Base-by-base conservation (phyloP, 2,329 filamentous ascomycete species). In the Paecilomyces sp. region DNA sequence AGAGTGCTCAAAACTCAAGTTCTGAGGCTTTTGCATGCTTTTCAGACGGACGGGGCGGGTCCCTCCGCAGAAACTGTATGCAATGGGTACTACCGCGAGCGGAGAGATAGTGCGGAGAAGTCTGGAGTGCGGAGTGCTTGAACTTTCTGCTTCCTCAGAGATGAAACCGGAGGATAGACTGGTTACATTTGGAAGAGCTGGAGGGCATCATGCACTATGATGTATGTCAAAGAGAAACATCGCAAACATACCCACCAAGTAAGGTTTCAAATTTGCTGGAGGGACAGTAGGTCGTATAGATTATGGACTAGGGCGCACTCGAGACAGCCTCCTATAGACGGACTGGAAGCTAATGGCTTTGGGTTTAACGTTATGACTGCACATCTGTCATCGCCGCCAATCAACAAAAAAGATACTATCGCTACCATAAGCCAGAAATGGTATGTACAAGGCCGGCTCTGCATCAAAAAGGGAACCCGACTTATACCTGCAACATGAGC, bases 401-500 rank as follows among this genome's bases (percentile, higher is more conserved):
- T 71, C 76, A 25, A 75, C 74, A 1, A 74, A 76, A 1, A 74
- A 76, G 1, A 72, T 77, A 13, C 53, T 78, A 2, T 80, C 81
- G 57, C 70, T 77, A 81, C 34, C 71, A 68, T 5, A 79, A 78
- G 0, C 73, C 82, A n/a, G 76, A 22, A 22, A 22, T 22, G 22
- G 22, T 22, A 22, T 22, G 22, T 22, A 22, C 22, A 22, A 22
- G 22, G 22, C 22, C 22, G 75, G 53, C 71, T 81, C 55, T 77
- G 76, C 56, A 77, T 81, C 60, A 79, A 78, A 58, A 79, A 77
- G 57, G 80, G 81, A 79, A 81, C 61, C 80, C 79, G 12, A 76
- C 78, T 2, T 80, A 80, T 57, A 78, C 82, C 71, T 77, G 81
- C 60, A 73, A 82, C 60, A 76, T 79, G 79, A 11, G 81, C 80